These are phyloP conservation scores for Penicillium frequentans DNA, from an alignment of 2,329 filamentous ascomycete species.

Conservation along the genomic window DNA sequence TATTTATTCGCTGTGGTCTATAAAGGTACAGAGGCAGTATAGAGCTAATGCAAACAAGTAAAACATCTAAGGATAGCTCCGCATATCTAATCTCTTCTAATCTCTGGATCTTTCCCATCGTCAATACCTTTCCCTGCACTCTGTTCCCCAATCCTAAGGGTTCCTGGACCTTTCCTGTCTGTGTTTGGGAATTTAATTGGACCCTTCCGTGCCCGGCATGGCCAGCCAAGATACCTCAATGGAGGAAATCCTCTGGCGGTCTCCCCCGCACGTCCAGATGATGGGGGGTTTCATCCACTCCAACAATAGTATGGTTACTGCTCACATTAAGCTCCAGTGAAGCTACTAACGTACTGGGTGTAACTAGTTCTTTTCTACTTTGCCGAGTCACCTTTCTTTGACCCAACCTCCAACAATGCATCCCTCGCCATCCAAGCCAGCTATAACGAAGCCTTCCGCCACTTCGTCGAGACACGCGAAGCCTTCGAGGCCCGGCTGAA, in stretches of 20 bases:
- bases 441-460: conserved; percentile 49
- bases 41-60: conserved; percentile 25
- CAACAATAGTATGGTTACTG: conserved; percentile 40
- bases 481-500: conserved; percentile 57
- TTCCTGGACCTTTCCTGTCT: background rate
- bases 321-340: background rate
- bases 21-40: background rate
- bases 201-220: conserved; percentile 22
- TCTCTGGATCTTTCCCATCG: background rate
- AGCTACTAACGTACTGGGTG: background rate
- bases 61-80: conserved; percentile 20
- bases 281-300: conserved; percentile 48
- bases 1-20: background rate
- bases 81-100: conserved; percentile 2
- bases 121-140: background rate
- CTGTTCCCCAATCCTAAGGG: background rate
- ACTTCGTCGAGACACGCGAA: conserved; percentile 55
- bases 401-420: conserved; percentile 61
- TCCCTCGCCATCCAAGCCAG: conserved; percentile 54
- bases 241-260: conserved; percentile 49
- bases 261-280: conserved; percentile 46
- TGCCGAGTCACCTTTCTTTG: conserved; percentile 63
- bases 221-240: conserved; percentile 38
- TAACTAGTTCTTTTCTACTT: conserved; percentile 61
- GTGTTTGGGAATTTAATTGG: background rate